Evolutionary conservation across 192 early-diverging fungal genomes (phyloP).

Genomic region (Gamsiella multidivaricata): DNA sequence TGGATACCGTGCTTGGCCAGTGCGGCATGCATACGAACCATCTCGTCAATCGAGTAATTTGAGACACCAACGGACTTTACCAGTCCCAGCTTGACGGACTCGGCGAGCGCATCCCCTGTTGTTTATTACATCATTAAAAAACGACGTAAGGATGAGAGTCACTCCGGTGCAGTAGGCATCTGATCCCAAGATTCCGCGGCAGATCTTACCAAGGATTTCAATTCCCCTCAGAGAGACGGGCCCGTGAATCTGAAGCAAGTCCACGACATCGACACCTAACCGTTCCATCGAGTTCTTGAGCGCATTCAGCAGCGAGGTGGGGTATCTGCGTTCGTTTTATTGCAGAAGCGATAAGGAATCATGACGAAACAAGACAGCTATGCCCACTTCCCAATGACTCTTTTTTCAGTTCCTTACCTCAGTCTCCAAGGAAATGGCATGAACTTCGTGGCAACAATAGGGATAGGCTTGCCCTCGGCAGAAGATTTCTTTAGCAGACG

Average conservation of each 20-base stretch:
- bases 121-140: neutral
- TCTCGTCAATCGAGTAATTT: conserved; percentile 58
- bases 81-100: conserved; percentile 57
- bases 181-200: no score
- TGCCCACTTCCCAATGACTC: neutral
- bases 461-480: conserved; percentile 26
- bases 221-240: conserved; percentile 58
- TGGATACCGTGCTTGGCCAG: conserved; percentile 57
- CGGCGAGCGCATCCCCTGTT: conserved; percentile 60
- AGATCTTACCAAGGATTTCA: conserved; percentile 61
- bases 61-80: conserved; percentile 63
- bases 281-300: conserved; percentile 60
- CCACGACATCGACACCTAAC: conserved; percentile 55
- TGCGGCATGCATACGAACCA: conserved; percentile 55
- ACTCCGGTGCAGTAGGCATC: no score
- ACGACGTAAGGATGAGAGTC: no score
- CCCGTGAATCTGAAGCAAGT: conserved; percentile 65
- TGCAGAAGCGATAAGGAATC: no score
- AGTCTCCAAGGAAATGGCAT: conserved; percentile 53
- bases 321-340: no score
- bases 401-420: conserved; percentile 5
- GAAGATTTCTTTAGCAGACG: conserved; percentile 37
- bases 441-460: conserved; percentile 63
- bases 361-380: neutral
- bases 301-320: conserved; percentile 53